Percentiles rank a stretch among this genome's conserved stretches.
These are phyloP conservation scores for Fusarium transvaalense DNA, from an alignment of 2,329 filamentous ascomycete genomes.

Conservation along the genomic window DNA sequence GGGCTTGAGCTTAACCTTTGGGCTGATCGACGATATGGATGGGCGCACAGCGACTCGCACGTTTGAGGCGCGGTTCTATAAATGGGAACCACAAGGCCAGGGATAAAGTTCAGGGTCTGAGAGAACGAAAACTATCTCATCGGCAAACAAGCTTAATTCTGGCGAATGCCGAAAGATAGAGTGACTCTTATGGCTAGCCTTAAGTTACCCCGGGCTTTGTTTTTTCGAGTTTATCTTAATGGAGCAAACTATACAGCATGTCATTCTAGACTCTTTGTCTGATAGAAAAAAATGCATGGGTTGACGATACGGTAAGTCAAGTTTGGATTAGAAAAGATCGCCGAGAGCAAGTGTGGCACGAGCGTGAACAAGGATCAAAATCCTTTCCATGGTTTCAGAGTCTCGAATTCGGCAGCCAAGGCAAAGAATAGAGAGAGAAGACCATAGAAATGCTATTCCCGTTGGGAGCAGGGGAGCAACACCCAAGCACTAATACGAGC, in stretches of 20 bases:
- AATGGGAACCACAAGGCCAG: constrained; percentile 33
- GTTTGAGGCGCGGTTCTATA: constrained; percentile 40
- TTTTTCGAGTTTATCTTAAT: constrained; percentile 8
- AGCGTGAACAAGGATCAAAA: constrained; percentile 26
- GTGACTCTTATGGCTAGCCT: neutral
- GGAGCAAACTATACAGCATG: constrained; percentile 5
- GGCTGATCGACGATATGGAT: constrained; percentile 12
- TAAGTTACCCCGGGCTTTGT: neutral
- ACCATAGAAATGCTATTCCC: neutral
- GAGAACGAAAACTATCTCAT: neutral
- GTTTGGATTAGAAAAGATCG: constrained; percentile 15
- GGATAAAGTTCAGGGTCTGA: neutral
- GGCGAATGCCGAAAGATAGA: neutral
- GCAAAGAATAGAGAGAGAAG: neutral
- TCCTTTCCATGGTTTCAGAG: constrained; percentile 20
- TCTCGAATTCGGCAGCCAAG: constrained; percentile 14
- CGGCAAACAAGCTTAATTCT: constrained; percentile 16
- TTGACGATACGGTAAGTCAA: neutral
- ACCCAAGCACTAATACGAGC: constrained; percentile 41
- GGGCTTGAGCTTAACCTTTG: constrained; percentile 18
- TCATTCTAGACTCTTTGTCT: constrained; percentile 9
- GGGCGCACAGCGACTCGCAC: constrained; percentile 21
- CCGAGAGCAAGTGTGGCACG: constrained; percentile 17
- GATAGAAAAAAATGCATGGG: constrained; percentile 2
- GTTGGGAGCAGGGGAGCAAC: neutral